Base-by-base conservation (phyloP, 2,329 filamentous ascomycete genomes). In the Diaporthe citriasiana region DNA sequence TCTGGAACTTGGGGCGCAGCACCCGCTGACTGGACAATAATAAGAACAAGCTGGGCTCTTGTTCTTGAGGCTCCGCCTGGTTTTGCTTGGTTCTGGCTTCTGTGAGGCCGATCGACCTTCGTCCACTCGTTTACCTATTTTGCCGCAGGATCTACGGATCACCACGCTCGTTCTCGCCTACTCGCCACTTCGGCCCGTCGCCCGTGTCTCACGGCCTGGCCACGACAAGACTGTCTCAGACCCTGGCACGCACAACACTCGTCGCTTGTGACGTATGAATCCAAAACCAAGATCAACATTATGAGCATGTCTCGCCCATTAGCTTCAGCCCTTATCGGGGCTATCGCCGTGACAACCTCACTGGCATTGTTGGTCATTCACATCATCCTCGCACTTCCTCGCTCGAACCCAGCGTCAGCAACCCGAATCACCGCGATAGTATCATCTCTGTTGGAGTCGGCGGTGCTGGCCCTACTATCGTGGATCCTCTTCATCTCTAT, bases 331-430 rank as follows among this genome's bases (percentile, higher is more conserved):
- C 79, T 79, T 71, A 77, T 86, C 72, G 86, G 85, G 71, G 73
- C 78, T 30, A 56, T 82, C 51, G 82, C 85, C 33, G 76, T 82
- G 19, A 77, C 85, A 25, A 81, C 84, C 13, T 86, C 86, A 4
- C 77, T 81, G 6, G 82, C 84, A 19, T 79, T 83, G 17, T 68
- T 87, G 33, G 82, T 81, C 51, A 78, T 88, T 33, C 82, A 87
- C 42, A 79, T 83, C 42, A 79, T 86, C 56, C 79, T 87, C 45
- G 84, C 85, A 25, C 78, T 79, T 15, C 82, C 80, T 70, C 74
- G 81, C 55, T 80, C 78, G 57, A 73, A 77, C 57, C 78, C 79
- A 50, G 76, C 79, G 35, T 79, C 79, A 3, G 73, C 82, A 8
- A 82, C 84, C 6, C 79, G 79, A 72, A 79, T 78, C 45, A 79